Evolutionary conservation across 2,329 filamentous ascomycete genomes (phyloP).

Genomic region (Colletotrichum sublineola): DNA sequence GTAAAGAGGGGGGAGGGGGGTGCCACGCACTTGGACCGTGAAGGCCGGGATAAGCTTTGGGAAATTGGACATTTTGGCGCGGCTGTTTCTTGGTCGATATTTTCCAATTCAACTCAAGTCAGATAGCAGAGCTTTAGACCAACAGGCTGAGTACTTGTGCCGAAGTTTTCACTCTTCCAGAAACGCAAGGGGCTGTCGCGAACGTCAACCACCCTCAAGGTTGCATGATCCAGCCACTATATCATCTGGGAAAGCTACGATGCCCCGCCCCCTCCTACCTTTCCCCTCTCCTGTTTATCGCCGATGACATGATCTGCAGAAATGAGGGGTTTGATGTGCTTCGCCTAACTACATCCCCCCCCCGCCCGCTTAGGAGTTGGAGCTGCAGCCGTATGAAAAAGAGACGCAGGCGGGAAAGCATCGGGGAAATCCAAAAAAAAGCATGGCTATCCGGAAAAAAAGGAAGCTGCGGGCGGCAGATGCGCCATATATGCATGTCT

Average conservation of each 20-base stretch:
- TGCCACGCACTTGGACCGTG: slow-evolving; percentile 51
- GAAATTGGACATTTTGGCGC: slow-evolving; percentile 49
- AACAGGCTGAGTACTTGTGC: background rate
- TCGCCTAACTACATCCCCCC: background rate
- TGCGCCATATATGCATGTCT: background rate
- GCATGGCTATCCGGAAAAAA: background rate
- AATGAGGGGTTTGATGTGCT: background rate
- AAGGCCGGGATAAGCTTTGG: slow-evolving; percentile 55
- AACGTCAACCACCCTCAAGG: background rate
- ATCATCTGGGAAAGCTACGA: background rate
- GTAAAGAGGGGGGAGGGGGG: slow-evolving; percentile 1
- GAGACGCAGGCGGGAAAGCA: background rate
- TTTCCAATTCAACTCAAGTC: background rate
- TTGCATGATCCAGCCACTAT: background rate
- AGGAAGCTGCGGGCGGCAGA: background rate
- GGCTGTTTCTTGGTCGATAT: background rate
- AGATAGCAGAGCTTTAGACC: background rate
- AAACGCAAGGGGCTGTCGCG: background rate
- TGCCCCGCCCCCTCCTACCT: background rate
- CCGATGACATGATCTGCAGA: background rate
- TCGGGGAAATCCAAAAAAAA: background rate
- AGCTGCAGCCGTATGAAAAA: background rate
- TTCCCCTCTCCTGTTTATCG: background rate
- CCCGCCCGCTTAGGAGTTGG: background rate
- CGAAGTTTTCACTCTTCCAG: background rate